Evolutionary conservation across 495 filamentous ascomycete species (phyloP).

Genomic region (Tuber microsphaerosporum): DNA sequence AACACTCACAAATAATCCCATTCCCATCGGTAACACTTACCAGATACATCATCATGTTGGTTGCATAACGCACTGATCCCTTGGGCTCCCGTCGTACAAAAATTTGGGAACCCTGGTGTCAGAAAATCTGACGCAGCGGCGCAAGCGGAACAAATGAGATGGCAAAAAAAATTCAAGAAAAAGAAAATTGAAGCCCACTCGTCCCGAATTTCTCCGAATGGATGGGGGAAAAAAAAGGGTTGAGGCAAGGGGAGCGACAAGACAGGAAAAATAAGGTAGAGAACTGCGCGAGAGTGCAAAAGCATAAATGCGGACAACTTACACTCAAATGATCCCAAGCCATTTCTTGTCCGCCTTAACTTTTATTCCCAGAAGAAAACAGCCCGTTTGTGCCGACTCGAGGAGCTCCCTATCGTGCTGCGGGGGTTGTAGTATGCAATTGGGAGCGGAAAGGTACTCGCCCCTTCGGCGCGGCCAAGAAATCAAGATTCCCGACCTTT

Average conservation of each 20-base stretch:
- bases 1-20: constrained; percentile 13
- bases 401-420: constrained; percentile 1
- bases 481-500: constrained; percentile 5
- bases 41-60: constrained; percentile 14
- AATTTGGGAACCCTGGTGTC: constrained; percentile 9
- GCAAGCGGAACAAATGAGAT: constrained; percentile 9
- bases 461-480: not conserved
- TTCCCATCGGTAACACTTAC: constrained; percentile 28
- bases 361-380: not conserved
- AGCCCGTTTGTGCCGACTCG: constrained; percentile 11
- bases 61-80: constrained; percentile 13
- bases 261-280: not conserved
- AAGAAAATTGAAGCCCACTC: not conserved
- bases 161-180: constrained; percentile 2
- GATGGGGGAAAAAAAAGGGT: not conserved
- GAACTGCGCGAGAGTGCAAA: constrained; percentile 3
- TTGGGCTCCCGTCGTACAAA: constrained; percentile 14
- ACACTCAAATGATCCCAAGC: constrained; percentile 33
- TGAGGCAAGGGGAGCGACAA: not conserved
- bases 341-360: constrained; percentile 18
- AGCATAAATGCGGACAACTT: constrained; percentile 11
- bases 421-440: constrained; percentile 5
- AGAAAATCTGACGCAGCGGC: constrained; percentile 22
- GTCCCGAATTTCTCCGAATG: not conserved
- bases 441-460: constrained; percentile 10